These are phyloP conservation scores for Chalciporus chontae DNA, from an alignment of 768 basidiomycete species.

Conservation along the genomic window DNA sequence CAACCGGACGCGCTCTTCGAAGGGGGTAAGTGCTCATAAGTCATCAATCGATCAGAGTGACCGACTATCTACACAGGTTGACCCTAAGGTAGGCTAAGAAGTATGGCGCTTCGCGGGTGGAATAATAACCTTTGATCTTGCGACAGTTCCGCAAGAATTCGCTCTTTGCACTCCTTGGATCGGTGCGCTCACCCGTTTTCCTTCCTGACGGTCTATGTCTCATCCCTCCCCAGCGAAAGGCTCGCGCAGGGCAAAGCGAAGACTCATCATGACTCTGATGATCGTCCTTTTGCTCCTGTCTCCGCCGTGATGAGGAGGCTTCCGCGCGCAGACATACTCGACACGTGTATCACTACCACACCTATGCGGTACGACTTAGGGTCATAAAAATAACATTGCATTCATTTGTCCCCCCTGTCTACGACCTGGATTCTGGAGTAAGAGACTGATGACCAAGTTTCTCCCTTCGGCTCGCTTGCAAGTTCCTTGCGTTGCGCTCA, in stretches of 20 bases:
- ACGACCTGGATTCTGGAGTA: conserved; percentile 16
- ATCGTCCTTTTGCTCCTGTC: not conserved
- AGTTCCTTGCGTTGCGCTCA: conserved; percentile 39
- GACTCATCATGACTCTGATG: conserved; percentile 34
- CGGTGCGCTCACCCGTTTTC: conserved; percentile 45
- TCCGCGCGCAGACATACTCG: conserved; percentile 8
- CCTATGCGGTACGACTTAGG: conserved; percentile 16
- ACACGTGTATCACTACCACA: conserved; percentile 22
- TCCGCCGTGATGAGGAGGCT: not conserved
- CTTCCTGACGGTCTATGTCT: not conserved
- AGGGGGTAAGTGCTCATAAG: conserved; percentile 69
- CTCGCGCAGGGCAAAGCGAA: conserved; percentile 58
- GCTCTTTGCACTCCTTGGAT: conserved; percentile 66
- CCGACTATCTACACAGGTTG: conserved; percentile 49
- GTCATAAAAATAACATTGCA: conserved; percentile 10
- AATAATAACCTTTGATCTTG: conserved; percentile 2
- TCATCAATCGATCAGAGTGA: not conserved
- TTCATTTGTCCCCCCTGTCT: conserved; percentile 1
- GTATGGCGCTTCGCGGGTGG: not conserved
- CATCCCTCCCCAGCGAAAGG: conserved; percentile 49
- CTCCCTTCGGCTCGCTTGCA: conserved; percentile 27
- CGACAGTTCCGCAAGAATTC: conserved; percentile 83
- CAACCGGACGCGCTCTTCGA: conserved; percentile 73
- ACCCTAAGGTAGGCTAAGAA: conserved; percentile 61
- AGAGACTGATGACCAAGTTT: conserved; percentile 19